These are phyloP conservation scores for Peltaster fructicola DNA, from an alignment of 2,329 filamentous ascomycete genomes.

Conservation along the genomic window DNA sequence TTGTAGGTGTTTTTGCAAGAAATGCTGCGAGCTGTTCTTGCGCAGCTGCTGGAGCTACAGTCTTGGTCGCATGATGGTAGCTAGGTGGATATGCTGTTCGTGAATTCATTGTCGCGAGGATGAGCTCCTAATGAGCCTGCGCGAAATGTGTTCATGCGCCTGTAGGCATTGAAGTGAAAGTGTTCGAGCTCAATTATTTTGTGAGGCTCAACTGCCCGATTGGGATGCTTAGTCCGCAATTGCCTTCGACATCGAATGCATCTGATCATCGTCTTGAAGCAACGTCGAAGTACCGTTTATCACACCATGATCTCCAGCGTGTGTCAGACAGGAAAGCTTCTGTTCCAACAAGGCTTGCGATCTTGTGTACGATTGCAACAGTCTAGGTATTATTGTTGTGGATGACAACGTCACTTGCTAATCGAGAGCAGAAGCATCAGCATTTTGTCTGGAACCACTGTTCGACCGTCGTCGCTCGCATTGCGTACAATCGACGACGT, in stretches of 20 bases:
- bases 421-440: constrained; percentile 10
- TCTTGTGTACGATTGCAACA: too few species aligned
- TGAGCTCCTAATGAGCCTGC: not conserved
- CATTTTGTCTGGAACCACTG: constrained; percentile 7
- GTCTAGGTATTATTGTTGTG: too few species aligned
- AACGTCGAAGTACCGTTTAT: not conserved
- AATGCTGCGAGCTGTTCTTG: constrained; percentile 22
- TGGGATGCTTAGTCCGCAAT: constrained; percentile 1
- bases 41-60: constrained; percentile 19
- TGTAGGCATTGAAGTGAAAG: not conserved
- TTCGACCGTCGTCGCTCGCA: constrained; percentile 6
- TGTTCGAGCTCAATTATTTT: not conserved
- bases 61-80: constrained; percentile 16
- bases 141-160: too few species aligned
- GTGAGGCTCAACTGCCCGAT: not conserved
- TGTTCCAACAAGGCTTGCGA: too few species aligned
- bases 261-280: not conserved
- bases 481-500: constrained; percentile 4
- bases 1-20: constrained; percentile 21
- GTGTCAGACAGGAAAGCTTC: too few species aligned
- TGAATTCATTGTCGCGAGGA: constrained; percentile 5
- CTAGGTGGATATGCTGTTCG: constrained; percentile 18
- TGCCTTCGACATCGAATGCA: constrained; percentile 1
- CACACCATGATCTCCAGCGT: too few species aligned
- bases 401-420: too few species aligned